A percentile compares a stretch with the other conserved stretches of the same genome.
These are phyloP conservation scores for Globisporangium lucens DNA, from an alignment of 352 stramenopile genomes.

Conservation along the genomic window DNA sequence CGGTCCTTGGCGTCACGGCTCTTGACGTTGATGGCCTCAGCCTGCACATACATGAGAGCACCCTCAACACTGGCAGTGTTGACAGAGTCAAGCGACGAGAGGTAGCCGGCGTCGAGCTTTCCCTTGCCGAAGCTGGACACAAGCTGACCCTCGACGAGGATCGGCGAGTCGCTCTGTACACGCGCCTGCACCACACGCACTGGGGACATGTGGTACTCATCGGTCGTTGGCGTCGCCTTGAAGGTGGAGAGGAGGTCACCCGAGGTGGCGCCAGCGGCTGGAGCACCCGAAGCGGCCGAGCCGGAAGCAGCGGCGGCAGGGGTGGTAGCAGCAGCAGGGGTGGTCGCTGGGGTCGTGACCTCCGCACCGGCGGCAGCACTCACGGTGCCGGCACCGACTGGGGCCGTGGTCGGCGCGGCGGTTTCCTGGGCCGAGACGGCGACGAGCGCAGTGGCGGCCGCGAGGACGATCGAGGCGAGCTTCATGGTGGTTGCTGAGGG, in stretches of 20 bases:
- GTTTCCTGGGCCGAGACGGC: constrained; percentile 3
- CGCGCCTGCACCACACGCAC: constrained; percentile 65
- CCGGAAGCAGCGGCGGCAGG: not conserved
- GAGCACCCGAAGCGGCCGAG: not conserved
- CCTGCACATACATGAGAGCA: constrained; percentile 78
- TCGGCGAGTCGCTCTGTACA: constrained; percentile 65
- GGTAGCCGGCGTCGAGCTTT: constrained; percentile 56
- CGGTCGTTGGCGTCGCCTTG: constrained; percentile 5
- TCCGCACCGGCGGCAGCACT: not conserved
- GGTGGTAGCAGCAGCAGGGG: not conserved
- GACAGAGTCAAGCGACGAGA: constrained; percentile 57
- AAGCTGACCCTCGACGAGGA: constrained; percentile 52
- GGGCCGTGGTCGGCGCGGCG: not conserved
- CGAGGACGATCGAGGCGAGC: constrained; percentile 23
- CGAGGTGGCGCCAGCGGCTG: not conserved
- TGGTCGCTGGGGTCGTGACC: not conserved
- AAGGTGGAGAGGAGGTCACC: constrained; percentile 5
- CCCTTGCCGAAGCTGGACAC: constrained; percentile 56
- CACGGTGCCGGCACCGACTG: constrained; percentile 5
- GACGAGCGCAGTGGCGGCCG: constrained; percentile 11
- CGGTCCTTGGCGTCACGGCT: constrained; percentile 23
- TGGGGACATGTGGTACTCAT: constrained; percentile 50
- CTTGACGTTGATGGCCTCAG: constrained; percentile 72
- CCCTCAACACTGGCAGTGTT: constrained; percentile 75
- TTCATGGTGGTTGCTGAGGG: constrained; percentile 23